Conservation (phyloP, 306 rosid genomes). For the Dryas octopetala region DNA sequence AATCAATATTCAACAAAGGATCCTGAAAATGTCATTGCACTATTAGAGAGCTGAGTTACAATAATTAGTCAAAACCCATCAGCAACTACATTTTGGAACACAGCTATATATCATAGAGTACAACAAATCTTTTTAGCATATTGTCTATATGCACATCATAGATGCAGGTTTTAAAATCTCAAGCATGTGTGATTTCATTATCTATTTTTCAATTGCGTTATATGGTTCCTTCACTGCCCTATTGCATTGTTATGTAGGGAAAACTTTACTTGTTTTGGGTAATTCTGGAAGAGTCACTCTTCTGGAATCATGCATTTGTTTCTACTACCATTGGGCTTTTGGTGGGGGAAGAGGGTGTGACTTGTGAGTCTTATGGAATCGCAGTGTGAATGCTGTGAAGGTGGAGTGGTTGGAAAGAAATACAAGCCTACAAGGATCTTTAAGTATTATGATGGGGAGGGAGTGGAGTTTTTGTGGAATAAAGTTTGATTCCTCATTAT, state of each 20-base stretch:
- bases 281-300: background rate
- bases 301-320: background rate
- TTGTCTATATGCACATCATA: background rate
- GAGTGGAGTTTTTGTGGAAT: background rate
- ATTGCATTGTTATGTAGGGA: background rate
- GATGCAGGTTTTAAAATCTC: background rate
- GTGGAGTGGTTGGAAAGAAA: background rate
- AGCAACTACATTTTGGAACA: background rate
- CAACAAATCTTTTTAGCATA: background rate
- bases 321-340: no score
- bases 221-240: background rate
- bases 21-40: conserved; percentile 56
- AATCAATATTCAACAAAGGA: conserved; percentile 73
- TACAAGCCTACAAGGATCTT: background rate
- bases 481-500: background rate
- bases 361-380: background rate
- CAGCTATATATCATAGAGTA: conserved; percentile 3
- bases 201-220: conserved; percentile 1
- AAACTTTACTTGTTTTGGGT: background rate
- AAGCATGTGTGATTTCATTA: background rate
- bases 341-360: background rate
- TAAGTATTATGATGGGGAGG: background rate
- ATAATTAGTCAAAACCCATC: background rate
- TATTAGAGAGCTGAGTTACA: conserved; percentile 12
- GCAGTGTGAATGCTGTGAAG: background rate